Conservation (phyloP, 768 basidiomycete species). For the Leucocoprinus birnbaumii region DNA sequence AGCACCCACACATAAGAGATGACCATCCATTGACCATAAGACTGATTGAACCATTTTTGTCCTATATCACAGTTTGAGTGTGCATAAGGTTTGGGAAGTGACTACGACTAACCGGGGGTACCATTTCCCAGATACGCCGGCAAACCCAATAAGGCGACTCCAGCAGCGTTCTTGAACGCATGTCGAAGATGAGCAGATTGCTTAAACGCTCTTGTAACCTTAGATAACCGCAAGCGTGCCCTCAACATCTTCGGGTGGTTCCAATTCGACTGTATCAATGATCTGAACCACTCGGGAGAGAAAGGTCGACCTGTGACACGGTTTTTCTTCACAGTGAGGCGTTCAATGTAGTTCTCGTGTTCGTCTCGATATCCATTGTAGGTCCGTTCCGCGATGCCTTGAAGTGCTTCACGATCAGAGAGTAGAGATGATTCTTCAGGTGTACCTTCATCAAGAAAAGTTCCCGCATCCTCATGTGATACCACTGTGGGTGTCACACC, state of each 20-base stretch:
- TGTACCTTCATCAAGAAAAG: constrained; percentile 14
- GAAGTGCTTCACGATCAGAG: constrained; percentile 27
- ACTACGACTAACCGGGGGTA: constrained; percentile 25
- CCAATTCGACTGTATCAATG: constrained; percentile 18
- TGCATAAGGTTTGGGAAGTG: background rate
- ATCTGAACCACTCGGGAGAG: constrained; percentile 11
- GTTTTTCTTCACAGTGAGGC: background rate
- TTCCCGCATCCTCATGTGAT: constrained; percentile 17
- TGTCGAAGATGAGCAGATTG: constrained; percentile 43
- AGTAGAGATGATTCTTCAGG: constrained; percentile 18
- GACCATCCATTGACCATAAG: constrained; percentile 48
- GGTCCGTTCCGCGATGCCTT: constrained; percentile 28
- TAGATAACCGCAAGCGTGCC: constrained; percentile 29
- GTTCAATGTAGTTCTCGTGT: constrained; percentile 2
- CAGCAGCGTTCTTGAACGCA: constrained; percentile 42
- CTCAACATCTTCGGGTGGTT: constrained; percentile 24
- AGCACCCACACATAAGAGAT: constrained; percentile 50
- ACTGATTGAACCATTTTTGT: constrained; percentile 31
- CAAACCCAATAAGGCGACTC: constrained; percentile 37
- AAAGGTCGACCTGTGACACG: constrained; percentile 10
- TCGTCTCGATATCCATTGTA: constrained; percentile 1
- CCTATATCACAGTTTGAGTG: constrained; percentile 19
- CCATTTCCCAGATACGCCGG: constrained; percentile 39
- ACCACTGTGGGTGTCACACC: constrained; percentile 31
- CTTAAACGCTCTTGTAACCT: constrained; percentile 22